Evolutionary conservation across 169 alveolate species (phyloP).

Genomic region (Toxoplasma gondii): DNA sequence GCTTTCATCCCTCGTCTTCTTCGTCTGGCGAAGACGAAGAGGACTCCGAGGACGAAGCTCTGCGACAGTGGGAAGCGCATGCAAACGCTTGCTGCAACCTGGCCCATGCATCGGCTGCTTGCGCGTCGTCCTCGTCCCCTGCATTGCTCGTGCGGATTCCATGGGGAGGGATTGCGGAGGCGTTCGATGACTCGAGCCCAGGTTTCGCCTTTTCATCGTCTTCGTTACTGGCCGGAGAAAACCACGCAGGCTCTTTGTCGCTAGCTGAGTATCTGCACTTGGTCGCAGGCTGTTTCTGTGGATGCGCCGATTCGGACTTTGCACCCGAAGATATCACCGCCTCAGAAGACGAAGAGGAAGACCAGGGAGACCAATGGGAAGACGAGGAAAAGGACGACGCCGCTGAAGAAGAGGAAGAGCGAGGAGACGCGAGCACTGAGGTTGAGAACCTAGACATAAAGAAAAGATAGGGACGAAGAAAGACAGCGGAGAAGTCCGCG

Average conservation of each 20-base stretch:
- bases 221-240: not conserved
- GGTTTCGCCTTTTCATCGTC: not conserved
- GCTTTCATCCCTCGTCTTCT: not conserved
- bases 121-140: not conserved
- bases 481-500: too few species aligned
- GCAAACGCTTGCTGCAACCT: not conserved
- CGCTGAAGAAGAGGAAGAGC: not conserved
- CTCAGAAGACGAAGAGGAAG: not conserved
- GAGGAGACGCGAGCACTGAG: not conserved
- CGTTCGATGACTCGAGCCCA: not conserved
- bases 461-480: too few species aligned
- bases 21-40: not conserved
- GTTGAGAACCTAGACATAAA: not conserved
- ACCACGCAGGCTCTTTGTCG: not conserved
- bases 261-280: not conserved
- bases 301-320: slow-evolving; percentile 31
- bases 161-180: not conserved
- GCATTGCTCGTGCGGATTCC: slow-evolving; percentile 17
- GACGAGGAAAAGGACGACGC: not conserved
- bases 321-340: not conserved
- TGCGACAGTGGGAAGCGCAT: not conserved
- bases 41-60: not conserved
- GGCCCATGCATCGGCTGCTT: not conserved
- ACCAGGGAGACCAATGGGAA: not conserved
- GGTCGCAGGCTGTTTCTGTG: not conserved